These are phyloP conservation scores for Nicotiana tabacum DNA, from an alignment of 257 asterid genomes.

Conservation along the genomic window DNA sequence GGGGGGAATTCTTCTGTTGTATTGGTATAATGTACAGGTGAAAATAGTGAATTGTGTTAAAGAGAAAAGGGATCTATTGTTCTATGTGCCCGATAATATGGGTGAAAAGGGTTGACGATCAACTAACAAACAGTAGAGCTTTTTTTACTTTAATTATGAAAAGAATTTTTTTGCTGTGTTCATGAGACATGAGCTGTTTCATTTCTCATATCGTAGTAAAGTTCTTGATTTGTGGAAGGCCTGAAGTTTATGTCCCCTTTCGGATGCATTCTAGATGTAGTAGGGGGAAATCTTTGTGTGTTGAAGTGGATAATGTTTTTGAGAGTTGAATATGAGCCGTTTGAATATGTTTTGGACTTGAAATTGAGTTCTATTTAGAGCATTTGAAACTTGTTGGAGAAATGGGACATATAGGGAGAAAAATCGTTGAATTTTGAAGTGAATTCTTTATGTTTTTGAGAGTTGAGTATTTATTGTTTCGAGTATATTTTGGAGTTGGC, in stretches of 20 bases:
- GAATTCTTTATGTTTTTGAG: no score
- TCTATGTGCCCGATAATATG: not conserved
- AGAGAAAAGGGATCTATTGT: not conserved
- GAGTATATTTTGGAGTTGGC: no score
- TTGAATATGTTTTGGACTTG: not conserved
- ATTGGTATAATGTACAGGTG: conserved; percentile 1
- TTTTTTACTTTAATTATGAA: not conserved
- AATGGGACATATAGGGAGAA: not conserved
- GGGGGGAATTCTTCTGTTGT: not conserved
- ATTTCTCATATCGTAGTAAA: not conserved
- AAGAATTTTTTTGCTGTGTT: not conserved
- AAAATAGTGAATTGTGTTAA: not conserved
- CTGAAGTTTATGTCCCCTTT: not conserved
- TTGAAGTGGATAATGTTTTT: not conserved
- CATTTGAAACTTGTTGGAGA: not conserved
- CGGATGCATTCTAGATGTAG: not conserved
- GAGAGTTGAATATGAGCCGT: not conserved
- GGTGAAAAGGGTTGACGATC: not conserved
- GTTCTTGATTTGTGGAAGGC: not conserved
- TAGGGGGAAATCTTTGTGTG: not conserved
- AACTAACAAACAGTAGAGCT: not conserved
- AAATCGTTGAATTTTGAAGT: no score
- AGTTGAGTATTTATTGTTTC: no score
- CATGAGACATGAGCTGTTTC: not conserved
- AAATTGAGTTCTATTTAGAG: not conserved